Evolutionary conservation across 345 rosid species (phyloP), one percentile per base, ranked within the genome.

Genomic region (Hypericum androsaemum): DNA sequence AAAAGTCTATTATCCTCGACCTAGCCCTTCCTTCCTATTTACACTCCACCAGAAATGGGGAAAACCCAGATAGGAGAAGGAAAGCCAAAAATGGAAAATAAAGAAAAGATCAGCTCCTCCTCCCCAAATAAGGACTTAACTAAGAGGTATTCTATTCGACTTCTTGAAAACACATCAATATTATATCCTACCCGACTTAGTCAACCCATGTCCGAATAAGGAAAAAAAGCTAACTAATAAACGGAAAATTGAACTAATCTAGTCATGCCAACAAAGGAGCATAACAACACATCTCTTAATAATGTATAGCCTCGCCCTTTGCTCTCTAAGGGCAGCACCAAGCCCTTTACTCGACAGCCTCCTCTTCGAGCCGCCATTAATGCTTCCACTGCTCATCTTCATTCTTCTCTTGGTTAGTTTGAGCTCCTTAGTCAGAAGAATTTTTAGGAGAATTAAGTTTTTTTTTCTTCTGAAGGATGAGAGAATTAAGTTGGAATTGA

Each of bases 241-340:
- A 22, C 2, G 32, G 32, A 22, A 22, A 22, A 22, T 22, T 22
- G 32, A 22, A 22, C 40, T 11, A 12, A 13, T 12, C 67, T 53
- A 85, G 41, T 85, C 97, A 69, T 84, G 85, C 94, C 94, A 81
- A 45, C 85, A 84, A 55, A 84, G 77, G 41, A 84, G 81, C 94
- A 84, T 89, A 62, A 86, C 84, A 0, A 89, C 89, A 55, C 97
- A 86, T 60, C 95, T 81, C 60, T 88, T 68, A 16, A 89, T 86
- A 17, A 89, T 86, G 60, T 89, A 89, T 54, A 86, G 85, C 64
- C 71, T 72, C 10, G 95, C 95, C 72, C 77, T 85, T 64, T 83
- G 97, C 62, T 89, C 95, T 72, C 78, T 69, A 5, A 85, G 80
- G 47, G 68, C 82, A 47, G 83, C 76, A 41, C 95, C 92, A 5